A percentile compares a stretch with the other conserved stretches of the same genome.
Conservation (phyloP, 352 stramenopile species). For the Elongisporangium prolatum region DNA sequence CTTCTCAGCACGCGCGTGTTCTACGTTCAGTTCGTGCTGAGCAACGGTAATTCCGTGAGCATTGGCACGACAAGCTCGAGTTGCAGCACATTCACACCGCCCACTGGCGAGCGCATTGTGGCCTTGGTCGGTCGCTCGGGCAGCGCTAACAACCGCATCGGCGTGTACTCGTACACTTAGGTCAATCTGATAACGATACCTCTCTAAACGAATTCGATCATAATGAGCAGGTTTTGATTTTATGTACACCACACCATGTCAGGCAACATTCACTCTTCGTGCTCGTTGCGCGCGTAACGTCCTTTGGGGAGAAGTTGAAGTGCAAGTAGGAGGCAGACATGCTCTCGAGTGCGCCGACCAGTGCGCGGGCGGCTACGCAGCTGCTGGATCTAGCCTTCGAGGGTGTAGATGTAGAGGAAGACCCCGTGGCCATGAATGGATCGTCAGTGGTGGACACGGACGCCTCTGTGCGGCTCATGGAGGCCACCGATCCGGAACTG, state of each 20-base stretch:
- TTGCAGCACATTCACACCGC: constrained; percentile 9
- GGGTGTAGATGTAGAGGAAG: constrained; percentile 4
- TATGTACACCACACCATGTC: background rate
- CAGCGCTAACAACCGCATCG: constrained; percentile 14
- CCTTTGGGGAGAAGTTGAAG: background rate
- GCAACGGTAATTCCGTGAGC: constrained; percentile 11
- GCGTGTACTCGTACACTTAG: constrained; percentile 8
- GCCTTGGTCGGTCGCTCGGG: constrained; percentile 11
- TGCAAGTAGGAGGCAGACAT: background rate
- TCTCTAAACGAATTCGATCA: background rate
- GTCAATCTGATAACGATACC: background rate
- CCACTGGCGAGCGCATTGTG: constrained; percentile 9
- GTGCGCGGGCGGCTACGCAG: constrained; percentile 1
- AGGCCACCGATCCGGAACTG: constrained; percentile 52
- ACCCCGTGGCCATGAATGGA: constrained; percentile 14
- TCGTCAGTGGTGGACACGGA: constrained; percentile 20
- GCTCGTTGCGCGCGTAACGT: background rate
- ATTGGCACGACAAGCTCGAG: constrained; percentile 11
- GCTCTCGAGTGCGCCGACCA: background rate
- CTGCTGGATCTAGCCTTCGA: constrained; percentile 32
- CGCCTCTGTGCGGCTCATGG: constrained; percentile 28
- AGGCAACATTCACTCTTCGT: background rate
- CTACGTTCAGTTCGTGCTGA: constrained; percentile 14
- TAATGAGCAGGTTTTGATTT: background rate
- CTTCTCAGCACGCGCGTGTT: constrained; percentile 8